A percentile compares a stretch with the other conserved stretches of the same genome.
These are phyloP conservation scores for Trichomonas vaginalis DNA, from an alignment of 208 protist species.

Conservation along the genomic window DNA sequence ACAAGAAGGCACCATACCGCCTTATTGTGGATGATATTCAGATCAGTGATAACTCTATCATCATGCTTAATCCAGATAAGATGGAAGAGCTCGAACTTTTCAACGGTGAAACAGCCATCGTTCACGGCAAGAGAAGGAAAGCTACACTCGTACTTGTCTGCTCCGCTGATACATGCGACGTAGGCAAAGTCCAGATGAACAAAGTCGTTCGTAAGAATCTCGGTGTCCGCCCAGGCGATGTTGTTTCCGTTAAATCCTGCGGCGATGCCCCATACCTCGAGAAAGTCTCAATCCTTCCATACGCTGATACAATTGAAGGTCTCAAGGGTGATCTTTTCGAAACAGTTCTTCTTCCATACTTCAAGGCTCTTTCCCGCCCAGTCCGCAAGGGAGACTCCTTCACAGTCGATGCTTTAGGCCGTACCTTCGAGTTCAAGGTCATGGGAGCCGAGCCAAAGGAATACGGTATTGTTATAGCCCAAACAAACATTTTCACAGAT, in stretches of 20 bases:
- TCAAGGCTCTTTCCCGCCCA: constrained; percentile 94
- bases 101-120: constrained; percentile 55
- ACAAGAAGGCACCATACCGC: constrained; percentile 15
- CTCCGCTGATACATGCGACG: constrained; percentile 61
- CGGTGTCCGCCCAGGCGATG: constrained; percentile 85
- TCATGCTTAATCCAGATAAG: not conserved
- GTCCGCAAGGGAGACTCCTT: constrained; percentile 94
- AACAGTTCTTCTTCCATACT: constrained; percentile 96
- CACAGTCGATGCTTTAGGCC: constrained; percentile 80
- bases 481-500: constrained; percentile 97
- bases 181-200: constrained; percentile 91
- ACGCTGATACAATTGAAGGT: constrained; percentile 97
- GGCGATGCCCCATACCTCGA: constrained; percentile 90
- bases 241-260: constrained; percentile 77
- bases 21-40: constrained; percentile 3
- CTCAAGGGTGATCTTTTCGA: constrained; percentile 96
- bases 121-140: constrained; percentile 93
- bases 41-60: not conserved
- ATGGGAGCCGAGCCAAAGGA: constrained; percentile 81
- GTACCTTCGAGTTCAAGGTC: constrained; percentile 99
- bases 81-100: constrained; percentile 78
- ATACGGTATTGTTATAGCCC: constrained; percentile 58
- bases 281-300: constrained; percentile 92
- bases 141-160: constrained; percentile 88
- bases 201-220: constrained; percentile 95